phyloP scores from a whole-genome alignment of 352 stramenopile genomes.

The Phytopythium litorale region DNA sequence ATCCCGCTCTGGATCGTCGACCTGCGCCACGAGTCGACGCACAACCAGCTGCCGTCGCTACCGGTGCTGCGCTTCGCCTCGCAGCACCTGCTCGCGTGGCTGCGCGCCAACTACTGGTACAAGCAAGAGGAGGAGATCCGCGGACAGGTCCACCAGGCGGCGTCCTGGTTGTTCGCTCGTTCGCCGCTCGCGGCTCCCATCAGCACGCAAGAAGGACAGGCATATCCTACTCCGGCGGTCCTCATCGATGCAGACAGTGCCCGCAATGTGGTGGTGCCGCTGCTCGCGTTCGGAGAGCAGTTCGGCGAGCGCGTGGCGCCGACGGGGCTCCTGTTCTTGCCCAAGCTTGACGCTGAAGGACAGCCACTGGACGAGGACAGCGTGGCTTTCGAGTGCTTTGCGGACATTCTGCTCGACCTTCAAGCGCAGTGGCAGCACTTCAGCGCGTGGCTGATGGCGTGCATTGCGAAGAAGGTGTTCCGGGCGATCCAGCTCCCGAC shows the following conservation, averaged over 20 bases:
- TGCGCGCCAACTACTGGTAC: slow-evolving; percentile 87
- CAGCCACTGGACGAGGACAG: slow-evolving; percentile 5
- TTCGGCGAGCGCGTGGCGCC: slow-evolving; percentile 41
- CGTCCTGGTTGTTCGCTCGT: slow-evolving; percentile 27
- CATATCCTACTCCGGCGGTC: slow-evolving; percentile 4
- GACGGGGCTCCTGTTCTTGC: slow-evolving; percentile 42
- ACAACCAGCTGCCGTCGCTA: slow-evolving; percentile 91
- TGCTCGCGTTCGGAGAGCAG: slow-evolving; percentile 60
- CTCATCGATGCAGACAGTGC: slow-evolving; percentile 43
- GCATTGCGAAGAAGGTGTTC: slow-evolving; percentile 48
- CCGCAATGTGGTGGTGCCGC: slow-evolving; percentile 50
- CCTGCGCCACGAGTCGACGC: slow-evolving; percentile 90
- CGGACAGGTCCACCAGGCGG: slow-evolving; percentile 39
- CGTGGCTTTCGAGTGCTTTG: slow-evolving; percentile 27
- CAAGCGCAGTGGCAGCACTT: slow-evolving; percentile 46
- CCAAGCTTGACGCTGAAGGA: slow-evolving; percentile 5
- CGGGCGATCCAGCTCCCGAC: slow-evolving; percentile 23
- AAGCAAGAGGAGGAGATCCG: slow-evolving; percentile 56
- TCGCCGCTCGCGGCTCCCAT: slow-evolving; percentile 9
- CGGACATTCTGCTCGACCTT: slow-evolving; percentile 41
- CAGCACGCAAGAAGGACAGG: neutral
- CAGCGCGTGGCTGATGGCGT: slow-evolving; percentile 49
- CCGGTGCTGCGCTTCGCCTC: slow-evolving; percentile 84
- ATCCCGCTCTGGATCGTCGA: slow-evolving; percentile 93
- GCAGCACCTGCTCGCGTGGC: slow-evolving; percentile 85